Evolutionary conservation across 345 rosid species (phyloP), one percentile per base, ranked within the genome.

Genomic region (Luvunga scandens): DNA sequence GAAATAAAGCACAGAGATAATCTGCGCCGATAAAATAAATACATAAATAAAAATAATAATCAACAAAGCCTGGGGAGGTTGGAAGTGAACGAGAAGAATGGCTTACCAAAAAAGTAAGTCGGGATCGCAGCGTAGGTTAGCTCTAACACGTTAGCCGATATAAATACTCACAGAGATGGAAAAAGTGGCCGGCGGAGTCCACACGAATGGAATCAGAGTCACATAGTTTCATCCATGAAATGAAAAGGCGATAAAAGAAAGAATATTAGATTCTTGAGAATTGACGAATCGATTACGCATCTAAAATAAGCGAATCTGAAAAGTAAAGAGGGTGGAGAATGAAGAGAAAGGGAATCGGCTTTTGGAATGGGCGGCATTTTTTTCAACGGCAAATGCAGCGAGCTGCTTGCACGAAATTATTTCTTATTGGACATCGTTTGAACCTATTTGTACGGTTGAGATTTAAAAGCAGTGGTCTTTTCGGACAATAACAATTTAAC

Each of bases 71-170:
- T 45, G 13, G 18, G 13, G 16, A 66, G 22, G 24, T 30, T 28
- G 21, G 10, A 10, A 55, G 62, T 14, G 33, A 57, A 34, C 13
- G 3, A 66, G 39, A 45, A 74, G 38, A 56, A 63, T 10, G 2
- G 53, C n/a, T 14, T 70, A 75, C 73, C 76, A 19, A 50, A 64
- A 57, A 28, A 36, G 63, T 69, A 60, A n/a, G 27, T 62, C 63
- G 69, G 48, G 79, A 63, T 64, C 79, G 80, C 79, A 77, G 77
- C 71, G 70, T 78, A 69, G 42, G 6, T 65, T 57, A n/a, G 53
- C 57, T 13, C 71, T 69, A 3, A 38, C 27, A 33, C 25, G 66
- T 10, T 4, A 25, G 25, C 62, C 62, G 50, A 70, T 65, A 77
- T 45, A 45, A 45, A 45, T 45, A 45, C 18, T 13, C 36, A 75